A percentile compares a stretch with the other conserved stretches of the same genome.
Evolutionary conservation across 1,284 basidiomycete species (phyloP).

Genomic region (Pascua guehoae): DNA sequence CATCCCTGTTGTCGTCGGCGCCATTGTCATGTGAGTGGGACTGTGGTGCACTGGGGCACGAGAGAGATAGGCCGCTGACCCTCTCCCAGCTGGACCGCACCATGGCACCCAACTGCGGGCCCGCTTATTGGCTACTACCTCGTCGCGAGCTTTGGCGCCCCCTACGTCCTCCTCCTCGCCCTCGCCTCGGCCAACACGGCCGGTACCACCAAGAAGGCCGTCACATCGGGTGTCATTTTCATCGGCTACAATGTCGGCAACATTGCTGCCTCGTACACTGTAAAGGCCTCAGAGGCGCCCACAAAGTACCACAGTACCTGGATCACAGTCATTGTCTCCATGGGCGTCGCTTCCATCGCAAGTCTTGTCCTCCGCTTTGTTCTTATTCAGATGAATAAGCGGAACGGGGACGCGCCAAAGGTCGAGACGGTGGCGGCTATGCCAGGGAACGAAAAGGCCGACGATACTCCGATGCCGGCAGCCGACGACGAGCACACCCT

Average conservation of each 20-base stretch:
- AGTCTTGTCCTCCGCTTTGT: slow-evolving; percentile 40
- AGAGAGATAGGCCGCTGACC: no score
- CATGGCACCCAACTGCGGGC: slow-evolving; percentile 49
- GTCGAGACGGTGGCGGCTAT: neutral
- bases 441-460: neutral
- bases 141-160: slow-evolving; percentile 51
- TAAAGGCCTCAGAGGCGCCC: slow-evolving; percentile 34
- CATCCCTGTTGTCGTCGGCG: slow-evolving; percentile 54
- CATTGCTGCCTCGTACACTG: slow-evolving; percentile 46
- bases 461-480: neutral
- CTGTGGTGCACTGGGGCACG: neutral
- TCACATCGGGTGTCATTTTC: slow-evolving; percentile 48
- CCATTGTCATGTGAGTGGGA: slow-evolving; percentile 29
- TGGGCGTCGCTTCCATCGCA: slow-evolving; percentile 36
- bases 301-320: slow-evolving; percentile 53
- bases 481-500: slow-evolving; percentile 1
- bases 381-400: slow-evolving; percentile 42
- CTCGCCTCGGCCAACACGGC: slow-evolving; percentile 51
- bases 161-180: slow-evolving; percentile 52
- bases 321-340: slow-evolving; percentile 51
- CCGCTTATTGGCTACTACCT: slow-evolving; percentile 55
- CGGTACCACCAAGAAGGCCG: slow-evolving; percentile 52
- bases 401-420: slow-evolving; percentile 11
- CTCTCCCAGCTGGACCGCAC: slow-evolving; percentile 51
- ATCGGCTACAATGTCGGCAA: slow-evolving; percentile 50